phyloP scores from a whole-genome alignment of 768 basidiomycete genomes.

The Collybia sordida region DNA sequence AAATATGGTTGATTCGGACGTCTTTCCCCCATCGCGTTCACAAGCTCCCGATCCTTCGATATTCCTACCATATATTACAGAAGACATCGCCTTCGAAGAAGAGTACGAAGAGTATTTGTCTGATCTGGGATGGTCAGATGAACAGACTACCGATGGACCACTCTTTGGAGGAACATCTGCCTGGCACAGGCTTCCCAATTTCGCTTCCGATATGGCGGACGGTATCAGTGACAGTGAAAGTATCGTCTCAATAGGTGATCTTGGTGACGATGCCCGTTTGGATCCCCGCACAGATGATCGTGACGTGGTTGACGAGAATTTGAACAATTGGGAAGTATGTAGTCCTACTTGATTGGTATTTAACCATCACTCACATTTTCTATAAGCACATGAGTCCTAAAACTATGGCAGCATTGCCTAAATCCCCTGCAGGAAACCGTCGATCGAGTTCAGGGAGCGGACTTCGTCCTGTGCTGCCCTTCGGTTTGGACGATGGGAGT shows the following conservation, averaged over 20 bases:
- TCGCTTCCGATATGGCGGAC: conserved; percentile 80
- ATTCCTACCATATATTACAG: conserved; percentile 88
- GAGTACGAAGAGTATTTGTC: conserved; percentile 96
- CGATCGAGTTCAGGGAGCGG: conserved; percentile 84
- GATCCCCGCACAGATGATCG: conserved; percentile 61
- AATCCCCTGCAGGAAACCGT: conserved; percentile 81
- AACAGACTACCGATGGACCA: conserved; percentile 43
- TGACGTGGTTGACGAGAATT: conserved; percentile 72
- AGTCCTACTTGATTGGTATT: not conserved
- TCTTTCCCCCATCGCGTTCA: conserved; percentile 92
- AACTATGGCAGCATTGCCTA: conserved; percentile 90
- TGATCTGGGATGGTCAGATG: conserved; percentile 78
- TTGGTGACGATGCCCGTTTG: conserved; percentile 76
- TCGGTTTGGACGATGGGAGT: conserved; percentile 74
- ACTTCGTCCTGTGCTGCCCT: conserved; percentile 75
- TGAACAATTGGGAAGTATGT: conserved; percentile 95
- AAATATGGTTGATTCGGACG: conserved; percentile 80
- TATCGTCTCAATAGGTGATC: conserved; percentile 84
- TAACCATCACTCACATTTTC: conserved; percentile 6
- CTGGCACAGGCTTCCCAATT: conserved; percentile 80
- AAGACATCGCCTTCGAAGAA: conserved; percentile 93
- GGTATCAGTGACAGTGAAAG: conserved; percentile 94
- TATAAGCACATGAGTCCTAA: conserved; percentile 92
- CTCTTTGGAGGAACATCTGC: conserved; percentile 53
- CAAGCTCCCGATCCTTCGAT: conserved; percentile 81